Evolutionary conservation across 495 filamentous ascomycete genomes (phyloP).

Genomic region (Gamarada debralockiae): DNA sequence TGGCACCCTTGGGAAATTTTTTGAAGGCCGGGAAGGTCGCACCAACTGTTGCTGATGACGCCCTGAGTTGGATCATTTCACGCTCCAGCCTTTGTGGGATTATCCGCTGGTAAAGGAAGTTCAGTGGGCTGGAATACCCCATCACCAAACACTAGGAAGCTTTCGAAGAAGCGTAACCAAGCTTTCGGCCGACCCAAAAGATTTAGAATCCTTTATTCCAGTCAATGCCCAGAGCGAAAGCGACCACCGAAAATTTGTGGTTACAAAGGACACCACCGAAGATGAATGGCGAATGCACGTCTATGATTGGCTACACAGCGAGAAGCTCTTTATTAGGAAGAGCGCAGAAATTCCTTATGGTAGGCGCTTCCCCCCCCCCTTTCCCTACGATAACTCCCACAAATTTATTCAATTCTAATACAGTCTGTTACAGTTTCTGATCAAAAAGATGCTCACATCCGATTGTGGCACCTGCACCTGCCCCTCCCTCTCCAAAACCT

Average conservation of each 20-base stretch:
- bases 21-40: no score
- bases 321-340: neutral
- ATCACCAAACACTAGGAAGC: neutral
- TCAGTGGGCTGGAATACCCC: no score
- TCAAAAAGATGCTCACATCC: no score
- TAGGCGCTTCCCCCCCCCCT: neutral
- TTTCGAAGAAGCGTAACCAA: neutral
- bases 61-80: slow-evolving; percentile 3
- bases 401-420: no score
- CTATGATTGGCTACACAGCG: slow-evolving; percentile 7
- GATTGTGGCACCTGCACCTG: no score
- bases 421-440: no score
- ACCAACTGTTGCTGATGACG: slow-evolving; percentile 9
- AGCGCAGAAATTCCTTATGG: neutral
- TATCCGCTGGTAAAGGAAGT: no score
- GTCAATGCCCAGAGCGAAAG: no score
- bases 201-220: no score
- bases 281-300: slow-evolving; percentile 5
- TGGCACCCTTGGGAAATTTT: neutral
- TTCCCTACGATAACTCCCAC: no score
- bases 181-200: neutral
- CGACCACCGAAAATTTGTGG: neutral
- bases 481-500: no score
- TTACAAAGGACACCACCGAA: slow-evolving; percentile 1
- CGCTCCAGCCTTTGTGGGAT: neutral